These are phyloP conservation scores for Chaetomium sp. DNA, from an alignment of 2,329 filamentous ascomycete genomes.

Conservation along the genomic window DNA sequence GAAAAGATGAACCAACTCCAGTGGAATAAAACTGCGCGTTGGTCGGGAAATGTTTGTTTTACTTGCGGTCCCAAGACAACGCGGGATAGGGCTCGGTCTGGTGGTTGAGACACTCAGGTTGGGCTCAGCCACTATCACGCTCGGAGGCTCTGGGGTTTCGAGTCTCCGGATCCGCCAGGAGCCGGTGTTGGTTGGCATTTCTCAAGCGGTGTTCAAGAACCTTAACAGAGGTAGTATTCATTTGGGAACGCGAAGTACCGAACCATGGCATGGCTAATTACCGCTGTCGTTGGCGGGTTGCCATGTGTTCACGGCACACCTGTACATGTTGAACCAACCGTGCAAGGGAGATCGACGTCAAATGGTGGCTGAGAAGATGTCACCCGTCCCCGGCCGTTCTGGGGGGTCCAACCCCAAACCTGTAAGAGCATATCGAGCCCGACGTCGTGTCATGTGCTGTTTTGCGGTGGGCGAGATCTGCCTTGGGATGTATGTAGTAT, in stretches of 20 bases:
- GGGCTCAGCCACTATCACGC: slow-evolving; percentile 17
- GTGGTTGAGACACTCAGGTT: slow-evolving; percentile 9
- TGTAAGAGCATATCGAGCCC: not conserved
- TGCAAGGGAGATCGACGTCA: slow-evolving; percentile 11
- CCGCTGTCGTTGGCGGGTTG: not conserved
- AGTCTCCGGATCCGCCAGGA: slow-evolving; percentile 8
- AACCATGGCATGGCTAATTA: not conserved
- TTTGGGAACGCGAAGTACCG: slow-evolving; percentile 1
- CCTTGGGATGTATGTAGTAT: not conserved
- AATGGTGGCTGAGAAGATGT: slow-evolving; percentile 13
- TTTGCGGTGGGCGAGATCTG: not conserved
- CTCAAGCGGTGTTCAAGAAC: not conserved
- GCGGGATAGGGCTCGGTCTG: not conserved
- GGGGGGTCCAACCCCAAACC: not conserved
- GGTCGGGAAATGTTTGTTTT: not conserved
- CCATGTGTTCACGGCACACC: not conserved
- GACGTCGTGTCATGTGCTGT: not conserved
- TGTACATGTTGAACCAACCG: not conserved
- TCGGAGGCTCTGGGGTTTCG: slow-evolving; percentile 16
- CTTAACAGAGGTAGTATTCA: not conserved
- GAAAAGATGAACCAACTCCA: not conserved
- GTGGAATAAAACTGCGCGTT: not conserved
- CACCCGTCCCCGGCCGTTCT: not conserved
- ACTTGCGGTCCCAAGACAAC: not conserved
- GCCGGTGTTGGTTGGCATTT: slow-evolving; percentile 7